Conservation (phyloP, 768 basidiomycete genomes). For the Boletus rubropictus region DNA sequence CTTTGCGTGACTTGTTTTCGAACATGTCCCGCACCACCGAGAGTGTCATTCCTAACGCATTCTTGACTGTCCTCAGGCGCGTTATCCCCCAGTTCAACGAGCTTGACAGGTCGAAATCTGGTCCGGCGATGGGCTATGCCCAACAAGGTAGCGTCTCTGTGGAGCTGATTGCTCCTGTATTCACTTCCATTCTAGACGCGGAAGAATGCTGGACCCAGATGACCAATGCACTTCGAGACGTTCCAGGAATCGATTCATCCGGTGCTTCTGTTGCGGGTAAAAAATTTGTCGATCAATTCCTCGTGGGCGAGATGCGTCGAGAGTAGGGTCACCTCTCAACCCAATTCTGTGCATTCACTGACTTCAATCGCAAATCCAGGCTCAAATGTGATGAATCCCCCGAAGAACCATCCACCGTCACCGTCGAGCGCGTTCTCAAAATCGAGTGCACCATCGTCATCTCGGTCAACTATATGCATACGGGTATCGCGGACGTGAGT, state of each 20-base stretch:
- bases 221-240: slow-evolving; percentile 63
- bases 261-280: slow-evolving; percentile 33
- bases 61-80: slow-evolving; percentile 66
- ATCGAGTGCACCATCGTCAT: slow-evolving; percentile 89
- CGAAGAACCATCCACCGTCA: slow-evolving; percentile 63
- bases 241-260: slow-evolving; percentile 42
- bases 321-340: slow-evolving; percentile 37
- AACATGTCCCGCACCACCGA: slow-evolving; percentile 75
- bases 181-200: slow-evolving; percentile 53
- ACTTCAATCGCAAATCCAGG: slow-evolving; percentile 36
- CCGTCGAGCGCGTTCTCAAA: slow-evolving; percentile 74
- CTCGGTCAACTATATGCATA: slow-evolving; percentile 82
- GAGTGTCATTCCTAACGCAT: slow-evolving; percentile 60
- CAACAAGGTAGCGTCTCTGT: slow-evolving; percentile 57
- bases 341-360: slow-evolving; percentile 10
- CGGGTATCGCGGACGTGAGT: slow-evolving; percentile 76
- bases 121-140: slow-evolving; percentile 50
- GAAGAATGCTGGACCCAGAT: slow-evolving; percentile 87
- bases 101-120: slow-evolving; percentile 41
- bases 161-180: not conserved
- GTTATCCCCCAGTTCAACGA: slow-evolving; percentile 92
- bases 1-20: slow-evolving; percentile 63
- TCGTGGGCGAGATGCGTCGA: slow-evolving; percentile 73
- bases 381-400: slow-evolving; percentile 77
- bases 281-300: slow-evolving; percentile 73